phyloP scores from a whole-genome alignment of 805 yeast species.

The Saturnispora bothae region DNA sequence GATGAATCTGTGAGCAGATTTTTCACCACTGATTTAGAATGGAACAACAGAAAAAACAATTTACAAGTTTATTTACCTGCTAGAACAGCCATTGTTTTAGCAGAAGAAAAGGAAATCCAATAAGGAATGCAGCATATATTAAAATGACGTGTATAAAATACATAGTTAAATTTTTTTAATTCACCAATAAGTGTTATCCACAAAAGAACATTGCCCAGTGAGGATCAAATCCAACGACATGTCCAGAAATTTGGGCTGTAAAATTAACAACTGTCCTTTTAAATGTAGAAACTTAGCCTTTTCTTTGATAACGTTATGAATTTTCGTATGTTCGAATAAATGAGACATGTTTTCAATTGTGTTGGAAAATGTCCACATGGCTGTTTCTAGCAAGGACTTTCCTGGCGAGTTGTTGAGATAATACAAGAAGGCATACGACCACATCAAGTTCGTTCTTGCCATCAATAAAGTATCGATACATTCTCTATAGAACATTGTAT shows the following conservation, averaged over 20 bases:
- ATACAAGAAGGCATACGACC: slow-evolving; percentile 82
- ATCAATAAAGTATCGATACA: slow-evolving; percentile 53
- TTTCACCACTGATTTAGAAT: slow-evolving; percentile 60
- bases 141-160: neutral
- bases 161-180: neutral
- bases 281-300: slow-evolving; percentile 19
- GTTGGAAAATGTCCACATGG: slow-evolving; percentile 18
- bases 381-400: slow-evolving; percentile 49
- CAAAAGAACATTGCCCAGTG: slow-evolving; percentile 5
- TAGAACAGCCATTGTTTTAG: slow-evolving; percentile 58
- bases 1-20: slow-evolving; percentile 43
- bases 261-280: slow-evolving; percentile 15
- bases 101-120: slow-evolving; percentile 27
- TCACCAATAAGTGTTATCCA: slow-evolving; percentile 1
- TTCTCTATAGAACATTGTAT: slow-evolving; percentile 72
- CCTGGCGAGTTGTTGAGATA: slow-evolving; percentile 43
- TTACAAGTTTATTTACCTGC: slow-evolving; percentile 75
- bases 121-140: neutral
- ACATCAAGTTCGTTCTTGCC: slow-evolving; percentile 71
- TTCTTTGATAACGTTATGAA: slow-evolving; percentile 19
- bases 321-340: slow-evolving; percentile 25
- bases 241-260: slow-evolving; percentile 17
- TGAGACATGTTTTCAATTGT: slow-evolving; percentile 26
- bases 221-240: slow-evolving; percentile 19
- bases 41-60: slow-evolving; percentile 75